Evolutionary conservation across 2,329 filamentous ascomycete species (phyloP), one percentile per base, ranked within the genome.

Genomic region (Aspergillus fijiensis): DNA sequence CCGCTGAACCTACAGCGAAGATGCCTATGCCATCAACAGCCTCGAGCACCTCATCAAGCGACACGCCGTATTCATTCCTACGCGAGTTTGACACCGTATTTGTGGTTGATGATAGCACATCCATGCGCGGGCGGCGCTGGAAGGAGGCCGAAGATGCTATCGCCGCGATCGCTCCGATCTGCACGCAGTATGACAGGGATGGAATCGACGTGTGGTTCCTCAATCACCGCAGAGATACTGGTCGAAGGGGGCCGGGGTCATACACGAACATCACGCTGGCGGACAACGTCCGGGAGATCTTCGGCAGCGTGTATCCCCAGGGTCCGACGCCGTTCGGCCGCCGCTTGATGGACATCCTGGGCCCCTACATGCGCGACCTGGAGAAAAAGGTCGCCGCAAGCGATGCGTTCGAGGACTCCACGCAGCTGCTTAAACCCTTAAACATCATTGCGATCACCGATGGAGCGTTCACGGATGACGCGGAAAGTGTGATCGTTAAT

Each of bases 401-500:
- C 2, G 62, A 59, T 21, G 45, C 45, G 7, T 47, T 31, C 42
- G 12, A 29, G 25, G 42, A 48, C 16, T 55, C 53, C 62, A 5
- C 55, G 42, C 7, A 68, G 3, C 74, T 77, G 14, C 81, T 89
- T 23, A 93, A 92, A 71, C 92, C 92, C 1, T 79, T 96, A 51
- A 97, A 97, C 71, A 84, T 98, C 73, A 96, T 98, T 68, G 88
- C 96, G 63, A 90, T 98, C 70, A 98, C 95, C 0, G 94, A 98
- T 72, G 95, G 95, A 5, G 86, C 82, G 47, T 87, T 95, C 1
- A 87, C 83, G 1, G 92, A 97, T 72, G 91, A 96, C 65, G 87
- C 89, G 0, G 89, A 93, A 73, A 81, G 81, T 7, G 81, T 87
- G 27, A 86, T 98, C 51, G 79, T 91, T 47, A 74, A 77, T 3